Percentiles rank a stretch among this genome's conserved stretches.
Conservation (phyloP, 495 filamentous ascomycete species). For the Astrocystis sublimbata region DNA sequence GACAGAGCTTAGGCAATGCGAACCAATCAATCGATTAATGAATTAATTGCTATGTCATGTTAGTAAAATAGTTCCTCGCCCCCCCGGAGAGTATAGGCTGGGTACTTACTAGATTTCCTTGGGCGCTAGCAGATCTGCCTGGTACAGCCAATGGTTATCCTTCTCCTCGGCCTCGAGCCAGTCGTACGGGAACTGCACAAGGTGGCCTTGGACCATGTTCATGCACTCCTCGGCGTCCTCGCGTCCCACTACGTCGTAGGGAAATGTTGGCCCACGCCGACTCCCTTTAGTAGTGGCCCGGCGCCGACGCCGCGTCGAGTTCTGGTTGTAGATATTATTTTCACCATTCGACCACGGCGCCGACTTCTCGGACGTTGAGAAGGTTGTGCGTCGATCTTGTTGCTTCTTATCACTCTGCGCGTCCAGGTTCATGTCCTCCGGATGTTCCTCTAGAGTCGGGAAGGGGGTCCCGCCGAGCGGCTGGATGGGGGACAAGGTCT, state of each 20-base stretch:
- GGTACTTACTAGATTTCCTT: slow-evolving; percentile 91
- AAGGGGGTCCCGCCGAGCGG: slow-evolving; percentile 31
- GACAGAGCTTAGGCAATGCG: background rate
- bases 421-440: slow-evolving; percentile 23
- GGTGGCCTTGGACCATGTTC: slow-evolving; percentile 78
- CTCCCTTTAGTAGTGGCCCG: slow-evolving; percentile 76
- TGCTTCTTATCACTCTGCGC: slow-evolving; percentile 32
- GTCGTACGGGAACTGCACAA: slow-evolving; percentile 92
- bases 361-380: slow-evolving; percentile 45
- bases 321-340: slow-evolving; percentile 29
- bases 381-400: slow-evolving; percentile 46
- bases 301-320: slow-evolving; percentile 55
- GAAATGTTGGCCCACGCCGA: slow-evolving; percentile 62
- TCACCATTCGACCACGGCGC: slow-evolving; percentile 32
- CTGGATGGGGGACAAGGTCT: slow-evolving; percentile 30
- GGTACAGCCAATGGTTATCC: slow-evolving; percentile 95
- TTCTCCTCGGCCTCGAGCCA: slow-evolving; percentile 91
- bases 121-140: slow-evolving; percentile 91
- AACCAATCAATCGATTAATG: background rate
- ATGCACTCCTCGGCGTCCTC: slow-evolving; percentile 79
- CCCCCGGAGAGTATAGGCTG: slow-evolving; percentile 64
- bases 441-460: slow-evolving; percentile 30
- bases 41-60: slow-evolving; percentile 13
- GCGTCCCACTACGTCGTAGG: slow-evolving; percentile 71
- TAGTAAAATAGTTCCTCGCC: background rate